phyloP scores from a whole-genome alignment of 768 basidiomycete species.

The Mycena kentingensis region DNA sequence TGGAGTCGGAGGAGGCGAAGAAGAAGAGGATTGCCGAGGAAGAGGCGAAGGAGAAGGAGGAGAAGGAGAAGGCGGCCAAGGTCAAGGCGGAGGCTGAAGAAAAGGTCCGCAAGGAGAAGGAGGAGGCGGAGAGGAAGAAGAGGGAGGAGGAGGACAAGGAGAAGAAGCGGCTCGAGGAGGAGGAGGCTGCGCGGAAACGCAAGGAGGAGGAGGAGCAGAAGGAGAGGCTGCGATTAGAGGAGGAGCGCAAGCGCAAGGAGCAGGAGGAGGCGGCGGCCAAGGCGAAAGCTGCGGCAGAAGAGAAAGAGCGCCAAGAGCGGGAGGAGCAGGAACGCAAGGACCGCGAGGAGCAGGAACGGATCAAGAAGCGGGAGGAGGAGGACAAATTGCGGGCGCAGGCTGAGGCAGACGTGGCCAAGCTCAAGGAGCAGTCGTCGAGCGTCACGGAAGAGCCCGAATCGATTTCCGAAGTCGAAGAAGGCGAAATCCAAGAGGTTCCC shows the following conservation, averaged over 20 bases:
- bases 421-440: constrained; percentile 26
- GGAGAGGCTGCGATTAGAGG: constrained; percentile 45
- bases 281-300: constrained; percentile 37
- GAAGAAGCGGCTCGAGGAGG: constrained; percentile 40
- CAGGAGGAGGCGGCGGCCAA: constrained; percentile 33
- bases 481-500: constrained; percentile 39
- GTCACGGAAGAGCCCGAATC: constrained; percentile 26
- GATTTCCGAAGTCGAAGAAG: constrained; percentile 33
- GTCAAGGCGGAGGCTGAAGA: constrained; percentile 32
- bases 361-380: constrained; percentile 36
- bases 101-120: constrained; percentile 37
- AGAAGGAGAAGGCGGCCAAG: constrained; percentile 31
- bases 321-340: constrained; percentile 36
- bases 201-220: constrained; percentile 45
- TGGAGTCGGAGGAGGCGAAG: constrained; percentile 58
- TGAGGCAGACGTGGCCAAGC: too few relatives aligned
- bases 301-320: constrained; percentile 40
- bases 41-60: constrained; percentile 36
- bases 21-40: constrained; percentile 49
- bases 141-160: constrained; percentile 27
- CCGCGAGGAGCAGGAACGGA: constrained; percentile 35
- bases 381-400: constrained; percentile 4
- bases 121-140: constrained; percentile 30
- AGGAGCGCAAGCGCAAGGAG: too few relatives aligned
- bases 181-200: constrained; percentile 52